These are phyloP conservation scores for Eucalyptus pauciflora DNA, from an alignment of 345 rosid genomes.

Conservation along the genomic window DNA sequence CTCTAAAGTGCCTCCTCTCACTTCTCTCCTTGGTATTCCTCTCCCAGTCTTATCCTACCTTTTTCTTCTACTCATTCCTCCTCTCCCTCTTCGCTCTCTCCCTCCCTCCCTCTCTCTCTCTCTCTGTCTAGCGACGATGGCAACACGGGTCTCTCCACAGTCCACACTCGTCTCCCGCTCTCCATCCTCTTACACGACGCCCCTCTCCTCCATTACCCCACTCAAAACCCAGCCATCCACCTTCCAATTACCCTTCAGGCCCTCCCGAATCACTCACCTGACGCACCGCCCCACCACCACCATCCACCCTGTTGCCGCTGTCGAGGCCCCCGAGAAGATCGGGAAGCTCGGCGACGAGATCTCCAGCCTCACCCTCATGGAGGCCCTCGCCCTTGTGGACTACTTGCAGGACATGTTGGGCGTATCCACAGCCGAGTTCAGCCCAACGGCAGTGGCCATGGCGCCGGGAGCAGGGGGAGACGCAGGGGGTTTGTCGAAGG, in stretches of 20 bases:
- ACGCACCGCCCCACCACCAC: conserved; percentile 19
- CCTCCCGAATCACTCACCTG: conserved; percentile 2
- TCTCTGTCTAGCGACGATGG: not conserved
- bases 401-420: conserved; percentile 77
- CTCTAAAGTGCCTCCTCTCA: not conserved
- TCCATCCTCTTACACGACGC: not conserved
- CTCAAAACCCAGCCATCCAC: conserved; percentile 9
- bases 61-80: not conserved
- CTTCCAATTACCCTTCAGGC: conserved; percentile 23
- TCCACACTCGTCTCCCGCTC: conserved; percentile 13
- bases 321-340: conserved; percentile 66
- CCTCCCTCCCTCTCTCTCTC: not conserved
- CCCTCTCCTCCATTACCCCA: not conserved
- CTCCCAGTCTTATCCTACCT: not conserved
- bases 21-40: conserved; percentile 5
- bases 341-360: conserved; percentile 57
- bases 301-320: conserved; percentile 62
- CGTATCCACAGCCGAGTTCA: conserved; percentile 65
- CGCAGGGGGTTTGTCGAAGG: not conserved
- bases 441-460: conserved; percentile 48
- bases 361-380: conserved; percentile 65
- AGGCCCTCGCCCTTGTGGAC: conserved; percentile 69
- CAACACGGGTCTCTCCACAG: conserved; percentile 13
- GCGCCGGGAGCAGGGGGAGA: conserved; percentile 11
- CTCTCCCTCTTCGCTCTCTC: not conserved